Evolutionary conservation across 495 filamentous ascomycete genomes (phyloP), one percentile per base, ranked within the genome.

Genomic region (Penicillium steckii): DNA sequence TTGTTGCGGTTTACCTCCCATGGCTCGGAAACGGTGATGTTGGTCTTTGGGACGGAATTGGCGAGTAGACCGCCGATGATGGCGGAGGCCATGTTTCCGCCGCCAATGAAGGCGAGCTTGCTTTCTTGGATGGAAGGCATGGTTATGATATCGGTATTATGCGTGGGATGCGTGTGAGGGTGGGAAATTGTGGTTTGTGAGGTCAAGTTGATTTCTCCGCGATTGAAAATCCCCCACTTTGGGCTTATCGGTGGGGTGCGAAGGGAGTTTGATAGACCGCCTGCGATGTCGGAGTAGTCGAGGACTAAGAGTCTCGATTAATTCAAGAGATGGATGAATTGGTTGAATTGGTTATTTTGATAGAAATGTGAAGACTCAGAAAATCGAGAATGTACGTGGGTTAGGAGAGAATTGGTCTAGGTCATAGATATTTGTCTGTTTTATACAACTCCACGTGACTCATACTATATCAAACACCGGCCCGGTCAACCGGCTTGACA

Each of bases 1-100:
- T 97, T 97, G 26, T 90, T 89, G 59, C 89, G 80, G 55, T 83
- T 80, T 18, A 96, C 72, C 1, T 91, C 93, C 66, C 95, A 91
- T 30, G 87, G 86, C 65, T 97, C 92, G 0, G 85, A 86, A 68
- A 88, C 87, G 73, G 23, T 62, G 68, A 81, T 75, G 59, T 80
- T 78, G 37, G 59, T 50, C 45, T 64, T 67, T 50, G 50, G 38
- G 49, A 72, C 60, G 51, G 63, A 63, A 13, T 68, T 62, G 58
- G 22, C 50, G n/a, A 66, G 51, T 4, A 74, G 68, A n/a, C 71
- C 71, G 43, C 63, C 63, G 52, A 74, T 74, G 23, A 74, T 72
- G 52, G 71, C 71, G 41, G 69, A 69, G 57, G 69, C 71, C 71
- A 74, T 74, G 62, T 74, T 74, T 53, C 71, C 71, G 21, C 71